Percentiles rank a stretch among this genome's conserved stretches.
phyloP scores from a whole-genome alignment of 495 filamentous ascomycete species.

The Penicillium diatomitis region DNA sequence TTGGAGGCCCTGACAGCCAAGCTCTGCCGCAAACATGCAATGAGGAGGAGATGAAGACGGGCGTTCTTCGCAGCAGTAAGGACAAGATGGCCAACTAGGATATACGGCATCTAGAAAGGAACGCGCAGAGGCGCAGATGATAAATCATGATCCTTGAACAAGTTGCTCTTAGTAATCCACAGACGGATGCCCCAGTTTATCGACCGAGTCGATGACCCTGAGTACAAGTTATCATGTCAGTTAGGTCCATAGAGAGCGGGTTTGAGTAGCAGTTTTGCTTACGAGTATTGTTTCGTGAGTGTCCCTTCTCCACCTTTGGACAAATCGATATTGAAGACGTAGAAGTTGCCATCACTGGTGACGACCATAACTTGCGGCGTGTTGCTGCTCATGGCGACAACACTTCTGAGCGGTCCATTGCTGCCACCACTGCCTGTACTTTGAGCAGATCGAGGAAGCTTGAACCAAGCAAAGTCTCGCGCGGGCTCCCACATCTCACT shows the following conservation, averaged over 20 bases:
- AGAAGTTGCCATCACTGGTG: conserved; percentile 90
- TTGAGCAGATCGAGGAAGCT: conserved; percentile 59
- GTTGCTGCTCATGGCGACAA: conserved; percentile 90
- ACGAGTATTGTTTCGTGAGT: conserved; percentile 84
- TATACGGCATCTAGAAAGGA: too few species aligned
- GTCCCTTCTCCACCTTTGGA: conserved; percentile 92
- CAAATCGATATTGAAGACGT: conserved; percentile 90
- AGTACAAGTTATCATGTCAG: not conserved
- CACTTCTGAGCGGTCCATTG: conserved; percentile 56
- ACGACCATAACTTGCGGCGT: conserved; percentile 97
- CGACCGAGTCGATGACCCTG: conserved; percentile 45
- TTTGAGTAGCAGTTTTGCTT: conserved; percentile 18
- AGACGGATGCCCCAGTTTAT: conserved; percentile 39
- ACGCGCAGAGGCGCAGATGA: too few species aligned
- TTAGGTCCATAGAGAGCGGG: conserved; percentile 4
- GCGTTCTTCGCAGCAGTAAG: too few species aligned
- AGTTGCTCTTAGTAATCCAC: conserved; percentile 4
- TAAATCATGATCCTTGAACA: too few species aligned
- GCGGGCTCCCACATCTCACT: conserved; percentile 97
- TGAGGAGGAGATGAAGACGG: too few species aligned
- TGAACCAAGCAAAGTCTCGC: conserved; percentile 92
- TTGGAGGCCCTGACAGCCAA: too few species aligned
- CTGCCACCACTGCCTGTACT: conserved; percentile 28
- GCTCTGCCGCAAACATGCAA: too few species aligned
- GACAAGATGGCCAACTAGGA: too few species aligned